Base-by-base conservation (phyloP, 371 early-diverging fungal species). In the Circinella umbellata region DNA sequence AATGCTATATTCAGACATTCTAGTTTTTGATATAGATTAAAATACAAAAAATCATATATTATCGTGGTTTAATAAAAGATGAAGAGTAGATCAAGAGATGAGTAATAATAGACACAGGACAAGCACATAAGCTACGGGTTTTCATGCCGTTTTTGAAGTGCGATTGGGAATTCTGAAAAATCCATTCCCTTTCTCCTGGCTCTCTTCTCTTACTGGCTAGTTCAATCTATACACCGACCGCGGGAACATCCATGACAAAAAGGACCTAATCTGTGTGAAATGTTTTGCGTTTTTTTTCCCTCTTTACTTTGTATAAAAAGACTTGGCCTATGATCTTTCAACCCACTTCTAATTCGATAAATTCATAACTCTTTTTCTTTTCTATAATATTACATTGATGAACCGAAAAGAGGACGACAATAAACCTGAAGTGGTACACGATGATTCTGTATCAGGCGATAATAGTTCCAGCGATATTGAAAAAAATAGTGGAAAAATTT, bases 171-270 rank as follows among this genome's bases (percentile, higher is more conserved):
- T 27, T 27, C 27, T 27, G 27, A 27, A 27, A 27, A 27, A 8
- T 53, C n/a, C 8, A 42, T 42, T 3, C 15, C 6, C 53, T 15
- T 18, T 18, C 53, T 6, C 53, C 15, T 53, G 53, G 20, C 15
- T 53, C 53, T 13, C 53, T 53, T 57, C 57, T 57, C 57, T 57
- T 57, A 57, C 34, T 57, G 57, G 57, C 20, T 51, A 51, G 17
- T 14, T n/a, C n/a, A 51, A n/a, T 51, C 51, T 51, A 51, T 51
- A 51, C 51, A 51, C 51, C 20, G 57, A 57, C 57, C 57, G 57
- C 57, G 57, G 57, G 57, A 57, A 57, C 57, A 34, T 17, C 6
- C 6, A 57, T 57, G 57, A 57, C 57, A 57, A 57, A 57, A 57
- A 57, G 57, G 27, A 34, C 20, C n/a, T 57, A 57, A 6, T 57